phyloP scores from a whole-genome alignment of 2,329 filamentous ascomycete species.

The Helminthosporium solani region DNA sequence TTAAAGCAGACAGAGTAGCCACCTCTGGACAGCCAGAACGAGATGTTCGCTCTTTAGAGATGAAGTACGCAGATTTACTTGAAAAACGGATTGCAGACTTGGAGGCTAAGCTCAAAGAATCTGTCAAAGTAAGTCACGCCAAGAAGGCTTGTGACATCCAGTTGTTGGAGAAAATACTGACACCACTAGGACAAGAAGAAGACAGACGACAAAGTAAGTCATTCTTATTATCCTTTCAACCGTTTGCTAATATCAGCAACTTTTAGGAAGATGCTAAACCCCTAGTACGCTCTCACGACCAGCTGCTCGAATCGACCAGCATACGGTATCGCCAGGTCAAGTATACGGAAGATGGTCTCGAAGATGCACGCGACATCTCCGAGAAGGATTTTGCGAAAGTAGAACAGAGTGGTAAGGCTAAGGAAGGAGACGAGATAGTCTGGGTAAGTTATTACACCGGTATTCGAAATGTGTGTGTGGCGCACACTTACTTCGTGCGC shows the following conservation, averaged over 20 bases:
- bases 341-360: conserved; percentile 6
- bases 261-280: not conserved
- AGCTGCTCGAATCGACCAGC: not conserved
- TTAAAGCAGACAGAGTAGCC: no score
- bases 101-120: conserved; percentile 1
- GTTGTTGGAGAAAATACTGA: not conserved
- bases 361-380: conserved; percentile 2
- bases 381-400: conserved; percentile 8
- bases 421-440: conserved; percentile 4
- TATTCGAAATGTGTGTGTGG: no score
- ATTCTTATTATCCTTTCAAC: not conserved
- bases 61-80: no score
- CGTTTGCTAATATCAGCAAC: not conserved
- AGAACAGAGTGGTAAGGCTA: conserved; percentile 1
- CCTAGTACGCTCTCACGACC: not conserved
- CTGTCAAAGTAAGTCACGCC: not conserved
- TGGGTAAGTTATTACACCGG: no score
- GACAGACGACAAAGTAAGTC: conserved; percentile 1
- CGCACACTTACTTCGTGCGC: no score
- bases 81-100: no score
- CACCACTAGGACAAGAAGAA: not conserved
- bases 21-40: no score
- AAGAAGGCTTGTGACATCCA: not conserved
- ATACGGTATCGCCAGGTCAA: conserved; percentile 7
- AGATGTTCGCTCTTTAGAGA: no score